These are phyloP conservation scores for Hymenoscyphus salicellus DNA, from an alignment of 2,329 filamentous ascomycete genomes.

Conservation along the genomic window DNA sequence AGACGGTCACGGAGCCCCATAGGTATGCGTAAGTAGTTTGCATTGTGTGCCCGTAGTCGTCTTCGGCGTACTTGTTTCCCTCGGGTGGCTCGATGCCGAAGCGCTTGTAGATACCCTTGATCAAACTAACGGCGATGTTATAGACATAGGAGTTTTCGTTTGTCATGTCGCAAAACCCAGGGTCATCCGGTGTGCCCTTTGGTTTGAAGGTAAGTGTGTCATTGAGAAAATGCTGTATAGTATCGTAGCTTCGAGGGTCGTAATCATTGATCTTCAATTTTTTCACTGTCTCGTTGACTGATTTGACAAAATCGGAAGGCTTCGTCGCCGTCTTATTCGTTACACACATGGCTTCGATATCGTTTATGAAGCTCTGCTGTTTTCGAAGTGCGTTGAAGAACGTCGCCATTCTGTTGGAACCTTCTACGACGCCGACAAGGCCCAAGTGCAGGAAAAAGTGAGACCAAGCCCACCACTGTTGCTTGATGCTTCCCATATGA, in stretches of 20 bases:
- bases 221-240: background rate
- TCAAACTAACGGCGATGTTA: background rate
- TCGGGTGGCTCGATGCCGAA: conserved; percentile 8
- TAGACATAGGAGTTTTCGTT: background rate
- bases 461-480: conserved; percentile 49
- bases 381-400: conserved; percentile 6
- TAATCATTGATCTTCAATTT: conserved; percentile 8
- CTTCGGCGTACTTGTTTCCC: background rate
- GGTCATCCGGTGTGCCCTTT: background rate
- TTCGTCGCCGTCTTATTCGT: background rate
- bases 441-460: conserved; percentile 56
- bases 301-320: background rate
- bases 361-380: background rate
- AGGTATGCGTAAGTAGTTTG: conserved; percentile 11
- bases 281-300: conserved; percentile 4
- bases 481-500: conserved; percentile 49
- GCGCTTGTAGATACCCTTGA: conserved; percentile 6
- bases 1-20: conserved; percentile 8
- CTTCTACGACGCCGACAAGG: conserved; percentile 55
- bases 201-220: background rate
- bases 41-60: conserved; percentile 7
- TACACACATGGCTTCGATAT: background rate
- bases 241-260: conserved; percentile 10
- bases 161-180: conserved; percentile 1
- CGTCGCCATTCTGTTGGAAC: conserved; percentile 28